Percentiles rank a stretch among this genome's conserved stretches.
Evolutionary conservation across 1,284 basidiomycete genomes (phyloP).

Genomic region (Ganoderma meredithae): DNA sequence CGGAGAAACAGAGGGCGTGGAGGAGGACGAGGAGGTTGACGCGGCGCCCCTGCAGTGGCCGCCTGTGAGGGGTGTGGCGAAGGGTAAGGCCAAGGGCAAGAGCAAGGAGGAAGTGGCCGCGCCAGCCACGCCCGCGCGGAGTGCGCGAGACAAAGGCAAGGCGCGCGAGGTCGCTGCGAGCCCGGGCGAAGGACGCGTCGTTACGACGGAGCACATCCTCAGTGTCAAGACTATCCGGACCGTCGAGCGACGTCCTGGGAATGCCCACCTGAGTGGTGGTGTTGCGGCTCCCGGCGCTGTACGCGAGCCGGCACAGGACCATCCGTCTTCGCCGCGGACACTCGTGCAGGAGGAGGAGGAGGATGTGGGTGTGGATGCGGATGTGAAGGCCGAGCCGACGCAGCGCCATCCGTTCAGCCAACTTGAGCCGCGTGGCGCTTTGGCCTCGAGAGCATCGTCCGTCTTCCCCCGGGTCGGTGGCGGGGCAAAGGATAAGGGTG

Average conservation of each 20-base stretch:
- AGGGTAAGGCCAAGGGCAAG: slow-evolving; percentile 1
- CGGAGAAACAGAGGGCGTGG: neutral
- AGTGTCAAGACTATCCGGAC: slow-evolving; percentile 24
- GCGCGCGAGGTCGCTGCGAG: neutral
- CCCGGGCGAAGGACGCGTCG: slow-evolving; percentile 5
- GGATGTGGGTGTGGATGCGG: neutral
- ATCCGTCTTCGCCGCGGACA: slow-evolving; percentile 4
- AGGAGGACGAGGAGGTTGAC: slow-evolving; percentile 12
- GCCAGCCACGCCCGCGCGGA: slow-evolving; percentile 17
- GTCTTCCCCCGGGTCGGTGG: neutral
- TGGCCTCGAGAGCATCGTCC: slow-evolving; percentile 2
- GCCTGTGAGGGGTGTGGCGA: slow-evolving; percentile 16
- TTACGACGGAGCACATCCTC: slow-evolving; percentile 25
- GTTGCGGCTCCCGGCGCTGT: slow-evolving; percentile 2
- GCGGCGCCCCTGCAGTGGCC: slow-evolving; percentile 20
- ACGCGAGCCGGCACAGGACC: neutral
- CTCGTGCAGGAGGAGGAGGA: neutral
- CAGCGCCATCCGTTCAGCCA: slow-evolving; percentile 36
- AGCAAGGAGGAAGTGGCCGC: slow-evolving; percentile 4
- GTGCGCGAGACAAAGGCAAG: slow-evolving; percentile 13
- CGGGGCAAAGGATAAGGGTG: neutral
- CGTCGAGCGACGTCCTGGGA: slow-evolving; percentile 19
- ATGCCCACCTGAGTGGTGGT: neutral
- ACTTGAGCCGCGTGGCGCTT: slow-evolving; percentile 2
- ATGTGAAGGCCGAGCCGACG: slow-evolving; percentile 7